Evolutionary conservation across 2,329 filamentous ascomycete species (phyloP), one percentile per base, ranked within the genome.

Genomic region (Monosporascus sp.): DNA sequence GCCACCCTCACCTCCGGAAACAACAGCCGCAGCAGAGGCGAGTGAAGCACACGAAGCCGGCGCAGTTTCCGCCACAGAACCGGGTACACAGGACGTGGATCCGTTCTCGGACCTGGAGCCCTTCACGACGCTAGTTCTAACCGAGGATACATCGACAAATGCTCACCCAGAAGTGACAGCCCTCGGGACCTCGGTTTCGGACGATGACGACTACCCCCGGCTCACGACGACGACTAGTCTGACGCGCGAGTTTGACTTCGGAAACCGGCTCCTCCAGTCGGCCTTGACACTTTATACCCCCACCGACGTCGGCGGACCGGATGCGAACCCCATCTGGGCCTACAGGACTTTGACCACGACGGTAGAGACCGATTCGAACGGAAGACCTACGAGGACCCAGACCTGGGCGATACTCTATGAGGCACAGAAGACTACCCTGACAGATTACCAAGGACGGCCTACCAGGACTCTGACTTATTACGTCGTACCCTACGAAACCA

Each of bases 381-480:
- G 63, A 18, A 52, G 53, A 0, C 57, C 60, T 17, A 64, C 58
- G 1, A 48, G 22, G 7, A 63, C 59, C n/a, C 3, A 17, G 5
- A 50, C 37, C 2, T 0, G 25, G 7, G 48, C 59, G 5, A 0
- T 58, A 7, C 39, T 61, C 4, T 18, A 43, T 2, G 22, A 31
- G 1, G 52, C 58, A n/a, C 48, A 41, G 8, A 31, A 47, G 45
- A 63, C 63, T 17, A 59, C 46, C 6, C 49, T 64, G 3, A 55
- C 41, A 20, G 49, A 66, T 46, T 44, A 49, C n/a, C 55, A 61
- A 22, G 63, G 64, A n/a, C 27, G 14, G 8, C 55, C 59, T 17
- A 65, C 60, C 0, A 53, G 52, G 22, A 65, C 63, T 6, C 8
- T 55, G 25, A 50, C 58, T 15, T 64, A 53, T 49, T 65, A 60